A percentile compares a stretch with the other conserved stretches of the same genome.
phyloP scores from a whole-genome alignment of 192 early-diverging fungal species.

The Coemansia sp. region DNA sequence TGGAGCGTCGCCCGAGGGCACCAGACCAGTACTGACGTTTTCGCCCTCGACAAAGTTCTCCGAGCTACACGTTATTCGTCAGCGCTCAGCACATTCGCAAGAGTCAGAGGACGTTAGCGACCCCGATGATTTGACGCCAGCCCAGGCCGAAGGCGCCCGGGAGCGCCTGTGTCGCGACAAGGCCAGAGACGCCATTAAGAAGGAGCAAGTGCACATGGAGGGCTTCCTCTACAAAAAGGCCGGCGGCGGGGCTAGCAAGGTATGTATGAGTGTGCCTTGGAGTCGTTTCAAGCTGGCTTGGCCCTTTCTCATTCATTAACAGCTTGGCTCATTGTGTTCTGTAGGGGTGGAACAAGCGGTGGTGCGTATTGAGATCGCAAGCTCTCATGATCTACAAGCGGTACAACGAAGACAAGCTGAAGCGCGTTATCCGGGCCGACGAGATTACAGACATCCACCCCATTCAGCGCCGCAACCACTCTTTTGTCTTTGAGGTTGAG shows the following conservation, averaged over 20 bases:
- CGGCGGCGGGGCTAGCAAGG: constrained; percentile 48
- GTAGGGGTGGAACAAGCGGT: constrained; percentile 53
- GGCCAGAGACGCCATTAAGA: constrained; percentile 39
- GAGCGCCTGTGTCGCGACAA: constrained; percentile 36
- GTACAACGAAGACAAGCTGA: constrained; percentile 42
- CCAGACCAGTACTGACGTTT: constrained; percentile 34
- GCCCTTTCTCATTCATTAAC: not conserved
- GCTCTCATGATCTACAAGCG: constrained; percentile 48
- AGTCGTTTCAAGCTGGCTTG: not conserved
- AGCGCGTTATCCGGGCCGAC: constrained; percentile 49
- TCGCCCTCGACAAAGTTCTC: constrained; percentile 45
- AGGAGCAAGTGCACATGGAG: constrained; percentile 50
- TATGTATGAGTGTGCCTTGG: constrained; percentile 1
- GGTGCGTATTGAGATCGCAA: constrained; percentile 51
- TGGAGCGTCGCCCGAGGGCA: constrained; percentile 7
- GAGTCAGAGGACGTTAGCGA: constrained; percentile 49
- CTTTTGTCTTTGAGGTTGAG: constrained; percentile 41
- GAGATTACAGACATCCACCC: constrained; percentile 35
- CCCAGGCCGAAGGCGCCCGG: constrained; percentile 25
- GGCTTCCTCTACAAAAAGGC: constrained; percentile 48
- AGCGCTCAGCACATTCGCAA: constrained; percentile 9
- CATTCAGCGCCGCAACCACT: constrained; percentile 41
- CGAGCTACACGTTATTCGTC: constrained; percentile 7
- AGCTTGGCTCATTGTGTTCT: not conserved
- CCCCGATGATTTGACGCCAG: constrained; percentile 35